These are phyloP conservation scores for Pseudoperonospora humuli DNA, from an alignment of 352 stramenopile species.

Conservation along the genomic window DNA sequence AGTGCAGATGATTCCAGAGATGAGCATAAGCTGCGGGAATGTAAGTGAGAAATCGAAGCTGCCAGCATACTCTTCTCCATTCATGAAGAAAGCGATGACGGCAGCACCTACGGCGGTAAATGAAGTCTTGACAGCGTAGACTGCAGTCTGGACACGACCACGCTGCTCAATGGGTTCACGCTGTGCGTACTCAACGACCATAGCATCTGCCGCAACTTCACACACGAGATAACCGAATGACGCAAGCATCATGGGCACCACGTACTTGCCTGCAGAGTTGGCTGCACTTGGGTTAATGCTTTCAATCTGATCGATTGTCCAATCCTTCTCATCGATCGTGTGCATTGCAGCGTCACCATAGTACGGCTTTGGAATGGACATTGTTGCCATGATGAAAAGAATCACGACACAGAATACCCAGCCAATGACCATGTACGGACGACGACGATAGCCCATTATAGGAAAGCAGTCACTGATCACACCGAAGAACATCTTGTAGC, in stretches of 20 bases:
- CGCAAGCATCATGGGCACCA: conserved; percentile 47
- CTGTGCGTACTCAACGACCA: conserved; percentile 40
- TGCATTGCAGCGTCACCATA: conserved; percentile 27
- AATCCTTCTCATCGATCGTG: conserved; percentile 18
- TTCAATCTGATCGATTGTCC: conserved; percentile 13
- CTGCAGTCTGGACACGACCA: conserved; percentile 31
- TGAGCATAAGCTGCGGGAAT: conserved; percentile 20
- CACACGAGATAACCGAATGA: conserved; percentile 46
- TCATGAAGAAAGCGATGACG: conserved; percentile 30
- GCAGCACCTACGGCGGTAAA: conserved; percentile 30
- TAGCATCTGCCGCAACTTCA: conserved; percentile 35
- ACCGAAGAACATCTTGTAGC: conserved; percentile 55
- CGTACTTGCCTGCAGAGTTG: conserved; percentile 31
- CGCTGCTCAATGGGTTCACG: conserved; percentile 28
- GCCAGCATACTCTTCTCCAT: conserved; percentile 27
- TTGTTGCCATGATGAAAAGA: conserved; percentile 33
- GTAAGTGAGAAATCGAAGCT: conserved; percentile 27
- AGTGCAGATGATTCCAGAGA: conserved; percentile 21
- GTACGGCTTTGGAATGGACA: conserved; percentile 39
- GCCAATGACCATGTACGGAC: conserved; percentile 52
- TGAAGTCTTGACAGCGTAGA: conserved; percentile 31
- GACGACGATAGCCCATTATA: conserved; percentile 47
- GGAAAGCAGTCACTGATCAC: conserved; percentile 59
- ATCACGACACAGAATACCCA: conserved; percentile 36
- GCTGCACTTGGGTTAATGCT: conserved; percentile 32